These are phyloP conservation scores for Cercospora nicotianae DNA, from an alignment of 2,329 filamentous ascomycete genomes.

Conservation along the genomic window DNA sequence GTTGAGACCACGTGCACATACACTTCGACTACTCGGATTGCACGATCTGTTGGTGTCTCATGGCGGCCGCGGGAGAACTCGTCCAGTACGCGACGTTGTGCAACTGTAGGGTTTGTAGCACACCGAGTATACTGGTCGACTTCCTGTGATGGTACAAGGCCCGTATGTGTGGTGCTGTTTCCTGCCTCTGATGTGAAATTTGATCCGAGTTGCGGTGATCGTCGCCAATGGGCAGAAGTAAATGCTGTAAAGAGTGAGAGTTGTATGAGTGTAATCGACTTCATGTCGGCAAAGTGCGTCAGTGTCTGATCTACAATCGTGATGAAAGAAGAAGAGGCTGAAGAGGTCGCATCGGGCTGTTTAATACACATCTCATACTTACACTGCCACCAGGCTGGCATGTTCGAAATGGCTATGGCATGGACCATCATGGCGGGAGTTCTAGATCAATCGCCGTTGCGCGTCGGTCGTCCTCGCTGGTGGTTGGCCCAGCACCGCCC, in stretches of 20 bases:
- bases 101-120: neutral
- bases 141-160: neutral
- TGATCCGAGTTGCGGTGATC: neutral
- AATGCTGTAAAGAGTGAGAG: neutral
- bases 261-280: neutral
- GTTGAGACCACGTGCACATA: constrained; percentile 46
- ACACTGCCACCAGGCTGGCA: neutral
- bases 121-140: constrained; percentile 4
- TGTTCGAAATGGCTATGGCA: neutral
- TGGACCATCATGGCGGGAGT: neutral
- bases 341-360: neutral
- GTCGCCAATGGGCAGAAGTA: constrained; percentile 3
- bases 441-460: neutral
- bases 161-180: neutral
- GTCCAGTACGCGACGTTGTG: constrained; percentile 9
- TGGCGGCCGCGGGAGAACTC: neutral
- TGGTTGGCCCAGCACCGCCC: neutral
- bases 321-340: constrained; percentile 1
- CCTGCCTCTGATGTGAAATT: neutral
- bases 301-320: neutral
- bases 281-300: constrained; percentile 1
- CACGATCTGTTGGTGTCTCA: neutral
- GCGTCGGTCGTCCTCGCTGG: neutral
- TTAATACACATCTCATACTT: neutral
- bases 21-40: constrained; percentile 8